A percentile compares a stretch with the other conserved stretches of the same genome.
phyloP scores from a whole-genome alignment of 2,329 filamentous ascomycete genomes.

The Colletotrichum sp. region DNA sequence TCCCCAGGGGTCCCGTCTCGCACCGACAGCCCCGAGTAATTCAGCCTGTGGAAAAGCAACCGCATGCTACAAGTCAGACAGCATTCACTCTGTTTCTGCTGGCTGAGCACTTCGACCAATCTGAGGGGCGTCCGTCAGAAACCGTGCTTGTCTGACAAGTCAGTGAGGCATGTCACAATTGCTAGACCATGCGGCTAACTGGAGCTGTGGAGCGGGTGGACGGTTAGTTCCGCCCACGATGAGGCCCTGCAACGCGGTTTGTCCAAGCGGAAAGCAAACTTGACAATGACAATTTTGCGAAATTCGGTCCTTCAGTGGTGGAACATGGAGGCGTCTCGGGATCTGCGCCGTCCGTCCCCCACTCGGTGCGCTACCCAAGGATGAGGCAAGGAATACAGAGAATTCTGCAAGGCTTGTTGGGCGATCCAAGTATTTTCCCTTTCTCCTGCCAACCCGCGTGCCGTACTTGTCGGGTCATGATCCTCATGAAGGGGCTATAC shows the following conservation, averaged over 20 bases:
- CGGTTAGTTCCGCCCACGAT: slow-evolving; percentile 5
- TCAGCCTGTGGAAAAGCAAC: background rate
- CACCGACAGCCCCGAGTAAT: background rate
- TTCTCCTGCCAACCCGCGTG: background rate
- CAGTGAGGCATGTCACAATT: background rate
- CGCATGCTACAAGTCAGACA: background rate
- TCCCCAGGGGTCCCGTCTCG: background rate
- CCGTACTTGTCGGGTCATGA: background rate
- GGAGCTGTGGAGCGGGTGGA: background rate
- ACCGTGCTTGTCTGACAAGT: background rate
- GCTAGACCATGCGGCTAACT: background rate
- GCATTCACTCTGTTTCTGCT: background rate
- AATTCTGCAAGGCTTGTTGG: background rate
- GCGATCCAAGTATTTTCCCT: background rate
- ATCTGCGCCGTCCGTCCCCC: background rate
- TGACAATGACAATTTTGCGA: background rate
- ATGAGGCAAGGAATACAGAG: background rate
- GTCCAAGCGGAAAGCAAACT: background rate
- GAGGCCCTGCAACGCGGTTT: background rate
- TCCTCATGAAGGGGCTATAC: background rate
- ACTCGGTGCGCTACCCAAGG: background rate
- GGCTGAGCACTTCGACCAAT: background rate
- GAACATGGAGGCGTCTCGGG: background rate
- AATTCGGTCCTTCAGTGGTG: background rate
- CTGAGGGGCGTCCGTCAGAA: background rate